phyloP scores from a whole-genome alignment of 768 basidiomycete genomes.

The Dioszegia crocea region DNA sequence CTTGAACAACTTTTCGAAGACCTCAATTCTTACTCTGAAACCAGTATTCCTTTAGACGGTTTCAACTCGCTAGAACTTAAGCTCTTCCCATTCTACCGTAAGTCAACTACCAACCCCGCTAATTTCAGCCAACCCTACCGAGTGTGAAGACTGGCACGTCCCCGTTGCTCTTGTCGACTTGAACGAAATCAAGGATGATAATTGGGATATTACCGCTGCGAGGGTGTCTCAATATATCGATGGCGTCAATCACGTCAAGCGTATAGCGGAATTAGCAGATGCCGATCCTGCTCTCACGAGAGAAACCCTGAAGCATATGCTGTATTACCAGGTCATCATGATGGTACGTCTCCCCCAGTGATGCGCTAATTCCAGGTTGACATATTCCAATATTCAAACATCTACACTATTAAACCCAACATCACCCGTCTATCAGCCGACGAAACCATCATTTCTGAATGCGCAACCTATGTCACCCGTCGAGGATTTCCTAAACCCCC shows the following conservation, averaged over 20 bases:
- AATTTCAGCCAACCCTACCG: constrained; percentile 66
- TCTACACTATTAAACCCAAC: constrained; percentile 84
- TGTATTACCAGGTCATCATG: constrained; percentile 98
- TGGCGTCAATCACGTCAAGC: constrained; percentile 83
- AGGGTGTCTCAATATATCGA: constrained; percentile 78
- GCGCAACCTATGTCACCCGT: constrained; percentile 83
- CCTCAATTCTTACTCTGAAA: constrained; percentile 93
- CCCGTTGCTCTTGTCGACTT: constrained; percentile 84
- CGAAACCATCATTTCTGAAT: constrained; percentile 78
- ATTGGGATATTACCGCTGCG: constrained; percentile 93
- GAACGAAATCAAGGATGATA: constrained; percentile 71
- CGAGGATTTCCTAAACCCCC: constrained; percentile 68
- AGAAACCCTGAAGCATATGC: constrained; percentile 80
- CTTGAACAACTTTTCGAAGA: constrained; percentile 97
- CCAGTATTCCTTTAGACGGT: constrained; percentile 78
- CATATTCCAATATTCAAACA: constrained; percentile 96
- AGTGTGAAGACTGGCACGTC: constrained; percentile 90
- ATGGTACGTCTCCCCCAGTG: constrained; percentile 51
- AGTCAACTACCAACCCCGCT: constrained; percentile 11
- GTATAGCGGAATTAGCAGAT: constrained; percentile 86
- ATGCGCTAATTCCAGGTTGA: constrained; percentile 57
- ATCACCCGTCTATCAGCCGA: constrained; percentile 85
- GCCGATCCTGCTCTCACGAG: constrained; percentile 78
- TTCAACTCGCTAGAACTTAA: constrained; percentile 95
- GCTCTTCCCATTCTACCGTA: constrained; percentile 86